Conservation (phyloP, 2,329 filamentous ascomycete genomes). For the Podosphaera aphanis region DNA sequence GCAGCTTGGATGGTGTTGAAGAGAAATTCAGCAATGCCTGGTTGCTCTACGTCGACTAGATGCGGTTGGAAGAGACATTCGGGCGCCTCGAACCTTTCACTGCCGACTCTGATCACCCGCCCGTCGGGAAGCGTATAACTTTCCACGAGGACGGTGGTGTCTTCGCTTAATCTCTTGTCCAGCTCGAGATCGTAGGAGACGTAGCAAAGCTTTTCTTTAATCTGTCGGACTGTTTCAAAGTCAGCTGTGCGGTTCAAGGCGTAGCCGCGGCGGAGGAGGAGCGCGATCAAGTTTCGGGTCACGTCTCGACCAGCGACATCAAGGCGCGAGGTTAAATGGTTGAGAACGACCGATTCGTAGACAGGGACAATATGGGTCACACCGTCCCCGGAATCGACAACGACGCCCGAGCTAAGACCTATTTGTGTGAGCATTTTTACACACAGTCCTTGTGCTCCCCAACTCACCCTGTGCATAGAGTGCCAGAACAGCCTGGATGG, state of each 20-base stretch:
- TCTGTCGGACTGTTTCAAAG: conserved; percentile 95
- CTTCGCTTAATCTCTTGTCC: conserved; percentile 86
- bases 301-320: conserved; percentile 94
- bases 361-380: conserved; percentile 97
- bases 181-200: conserved; percentile 94
- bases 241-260: conserved; percentile 94
- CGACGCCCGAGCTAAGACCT: conserved; percentile 82
- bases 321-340: conserved; percentile 80
- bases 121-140: conserved; percentile 94
- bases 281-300: conserved; percentile 90
- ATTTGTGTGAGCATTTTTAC: conserved; percentile 5
- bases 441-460: not conserved
- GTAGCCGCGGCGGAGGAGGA: conserved; percentile 81
- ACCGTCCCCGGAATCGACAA: conserved; percentile 93
- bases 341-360: conserved; percentile 92
- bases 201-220: conserved; percentile 99
- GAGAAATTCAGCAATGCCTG: conserved; percentile 85
- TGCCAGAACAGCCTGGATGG: conserved; percentile 88
- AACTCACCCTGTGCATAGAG: conserved; percentile 75
- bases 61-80: conserved; percentile 98
- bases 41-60: conserved; percentile 89
- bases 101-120: conserved; percentile 84
- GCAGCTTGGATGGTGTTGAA: conserved; percentile 97
- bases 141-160: conserved; percentile 90
- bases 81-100: conserved; percentile 90